Evolutionary conservation across 148 eudicot genomes (phyloP), one percentile per base, ranked within the genome.

Genomic region (Selenicereus undatus): DNA sequence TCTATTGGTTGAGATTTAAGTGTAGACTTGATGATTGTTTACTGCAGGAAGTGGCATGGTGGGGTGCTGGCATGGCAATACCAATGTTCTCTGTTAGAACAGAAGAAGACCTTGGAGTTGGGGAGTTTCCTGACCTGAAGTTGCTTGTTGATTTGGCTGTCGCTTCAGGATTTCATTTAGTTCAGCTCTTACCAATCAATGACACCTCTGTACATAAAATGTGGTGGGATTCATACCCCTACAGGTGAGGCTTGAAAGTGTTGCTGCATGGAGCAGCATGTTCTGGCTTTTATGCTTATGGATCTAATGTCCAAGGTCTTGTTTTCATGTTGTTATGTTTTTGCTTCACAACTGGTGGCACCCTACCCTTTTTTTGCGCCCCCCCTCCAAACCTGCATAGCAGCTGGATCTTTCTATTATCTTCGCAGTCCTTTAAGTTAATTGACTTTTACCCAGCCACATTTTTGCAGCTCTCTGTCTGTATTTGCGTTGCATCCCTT

Each of bases 181-280:
- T 95, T 83, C 99, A 95, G 90, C 97, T 95, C 50, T 86, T 95
- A 84, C 99, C 99, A 22, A 93, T 95, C 79, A 93, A 95, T 81
- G 99, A 95, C 86, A 95, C 99, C 73, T 95, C 99, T 68, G 99
- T 95, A 26, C 83, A 95, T 80, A 74, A 81, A 83, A 95, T 92
- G 97, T 95, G 99, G 99, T 95, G 99, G 99, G 99, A 95, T 86
- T 95, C 99, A 9, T 95, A 95, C 79, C 99, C 99, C 5, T 95
- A 95, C 90, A 95, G 99, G 99, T 93, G 73, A 78, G 81, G 11
- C 78, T 54, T 84, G 48, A 20, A 52, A 58, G 42, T 69, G 30
- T 79, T 14, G 69, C 58, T 62, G 24, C 36, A 18, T 43, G 35
- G 58, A 77, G 56, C 50, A 62, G 29, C 22, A 48, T 32, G 36